A percentile compares a stretch with the other conserved stretches of the same genome.
Conservation (phyloP, 208 protist genomes). For the Acanthamoeba quina region DNA sequence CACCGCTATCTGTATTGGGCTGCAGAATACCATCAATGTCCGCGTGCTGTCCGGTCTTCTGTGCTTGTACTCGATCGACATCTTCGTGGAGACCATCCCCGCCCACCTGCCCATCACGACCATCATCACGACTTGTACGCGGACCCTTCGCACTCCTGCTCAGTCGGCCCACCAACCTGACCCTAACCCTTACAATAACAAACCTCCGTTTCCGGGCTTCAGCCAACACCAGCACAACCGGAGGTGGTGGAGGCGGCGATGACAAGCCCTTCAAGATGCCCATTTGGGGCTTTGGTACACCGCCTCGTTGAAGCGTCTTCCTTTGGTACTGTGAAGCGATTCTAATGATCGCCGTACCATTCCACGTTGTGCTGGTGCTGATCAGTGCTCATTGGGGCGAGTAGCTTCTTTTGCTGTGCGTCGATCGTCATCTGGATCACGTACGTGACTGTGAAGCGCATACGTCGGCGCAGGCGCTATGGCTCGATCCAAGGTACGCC, state of each 20-base stretch:
- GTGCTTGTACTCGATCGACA: conserved; percentile 37
- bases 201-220: not conserved
- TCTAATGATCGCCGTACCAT: too few relatives aligned
- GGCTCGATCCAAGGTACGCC: not conserved
- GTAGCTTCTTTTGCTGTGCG: conserved; percentile 1
- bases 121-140: conserved; percentile 38
- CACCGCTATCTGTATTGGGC: not conserved
- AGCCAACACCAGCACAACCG: conserved; percentile 14
- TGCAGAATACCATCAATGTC: conserved; percentile 57
- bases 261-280: conserved; percentile 50
- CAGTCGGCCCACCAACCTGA: not conserved
- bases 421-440: conserved; percentile 3
- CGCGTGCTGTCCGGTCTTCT: conserved; percentile 9
- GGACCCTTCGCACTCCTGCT: not conserved
- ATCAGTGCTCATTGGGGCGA: conserved; percentile 17
- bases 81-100: conserved; percentile 33
- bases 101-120: conserved; percentile 29
- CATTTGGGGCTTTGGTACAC: conserved; percentile 28
- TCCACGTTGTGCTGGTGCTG: not conserved
- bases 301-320: not conserved
- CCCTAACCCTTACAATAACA: not conserved
- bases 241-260: not conserved
- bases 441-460: conserved; percentile 16
- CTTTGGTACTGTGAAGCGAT: too few relatives aligned
- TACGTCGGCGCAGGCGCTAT: conserved; percentile 10